Evolutionary conservation across 805 yeast genomes (phyloP).

Genomic region (Barnettozyma sucrosica): DNA sequence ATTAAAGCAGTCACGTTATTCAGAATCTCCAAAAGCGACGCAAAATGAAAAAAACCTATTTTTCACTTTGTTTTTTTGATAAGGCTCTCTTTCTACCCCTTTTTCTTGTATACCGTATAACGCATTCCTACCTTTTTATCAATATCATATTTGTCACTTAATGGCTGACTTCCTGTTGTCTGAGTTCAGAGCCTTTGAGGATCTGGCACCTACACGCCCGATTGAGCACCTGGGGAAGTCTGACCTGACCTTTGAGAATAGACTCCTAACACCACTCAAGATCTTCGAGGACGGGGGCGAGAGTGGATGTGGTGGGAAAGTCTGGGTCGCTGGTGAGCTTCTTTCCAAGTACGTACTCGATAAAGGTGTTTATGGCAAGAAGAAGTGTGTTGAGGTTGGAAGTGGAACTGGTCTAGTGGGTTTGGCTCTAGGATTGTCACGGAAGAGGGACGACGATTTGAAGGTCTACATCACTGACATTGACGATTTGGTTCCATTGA

Average conservation of each 20-base stretch:
- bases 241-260: slow-evolving; percentile 35
- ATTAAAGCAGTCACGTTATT: background rate
- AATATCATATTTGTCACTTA: background rate
- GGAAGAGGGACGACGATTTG: slow-evolving; percentile 22
- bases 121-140: too few relatives aligned
- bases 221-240: slow-evolving; percentile 33
- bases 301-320: slow-evolving; percentile 57
- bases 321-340: slow-evolving; percentile 58
- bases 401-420: slow-evolving; percentile 58
- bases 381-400: slow-evolving; percentile 44
- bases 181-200: slow-evolving; percentile 21
- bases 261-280: slow-evolving; percentile 27
- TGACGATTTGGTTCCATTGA: slow-evolving; percentile 38
- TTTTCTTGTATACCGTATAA: too few relatives aligned
- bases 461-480: slow-evolving; percentile 46
- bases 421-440: slow-evolving; percentile 27
- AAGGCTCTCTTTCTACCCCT: too few relatives aligned
- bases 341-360: slow-evolving; percentile 40
- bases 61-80: too few relatives aligned
- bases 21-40: background rate
- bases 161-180: slow-evolving; percentile 9
- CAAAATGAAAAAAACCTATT: too few relatives aligned
- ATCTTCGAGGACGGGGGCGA: slow-evolving; percentile 54
- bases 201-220: slow-evolving; percentile 30
- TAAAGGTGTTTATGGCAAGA: slow-evolving; percentile 14